Base-by-base conservation (phyloP, 768 basidiomycete genomes). In the Rhizopogon roseolus region DNA sequence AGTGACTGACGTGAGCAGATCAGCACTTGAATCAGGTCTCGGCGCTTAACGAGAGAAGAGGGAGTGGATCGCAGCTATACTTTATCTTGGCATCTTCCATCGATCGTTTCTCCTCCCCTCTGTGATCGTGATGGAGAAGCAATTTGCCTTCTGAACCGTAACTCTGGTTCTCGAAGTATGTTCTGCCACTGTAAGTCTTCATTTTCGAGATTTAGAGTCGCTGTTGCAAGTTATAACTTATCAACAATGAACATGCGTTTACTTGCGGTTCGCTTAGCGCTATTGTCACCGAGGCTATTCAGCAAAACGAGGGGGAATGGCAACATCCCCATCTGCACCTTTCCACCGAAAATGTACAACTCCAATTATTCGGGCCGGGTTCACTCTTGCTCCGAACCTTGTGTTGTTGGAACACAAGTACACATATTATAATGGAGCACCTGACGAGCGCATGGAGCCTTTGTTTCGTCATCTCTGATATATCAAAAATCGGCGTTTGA, bases 21-120 rank as follows among this genome's bases (percentile, higher is more conserved):
- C 11, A 36, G 8, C 29, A 55, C 22, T 22, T 22, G 22, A 22
- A 22, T 22, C 3, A 3, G 22, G 22, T 22, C 22, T 41, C 50
- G 39, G 57, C 54, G 63, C 50, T 53, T 51, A 36, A 52, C 16
- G n/a, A 50, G 52, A 45, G 36, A 22, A 45, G 39, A 42, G 46
- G 63, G 62, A 53, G 40, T 16, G 46, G 66, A 68, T 68, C 66
- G 68, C 62, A n/a, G n/a, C n/a, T n/a, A n/a, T n/a, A n/a, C n/a
- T 48, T 19, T 48, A 48, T 48, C 45, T 48, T 32, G 44, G 6
- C 45, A 48, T 4, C n/a, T 32, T 48, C 7, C 11, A 11, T 46
- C 19, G 11, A 19, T 32, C 0, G 2, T 22, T 48, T 48, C 34
- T 19, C 45, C 45, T 14, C 22, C 8, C 22, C 22, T 22, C 22